These are phyloP conservation scores for Eucalyptus marginata DNA, from an alignment of 345 rosid species.

Conservation along the genomic window DNA sequence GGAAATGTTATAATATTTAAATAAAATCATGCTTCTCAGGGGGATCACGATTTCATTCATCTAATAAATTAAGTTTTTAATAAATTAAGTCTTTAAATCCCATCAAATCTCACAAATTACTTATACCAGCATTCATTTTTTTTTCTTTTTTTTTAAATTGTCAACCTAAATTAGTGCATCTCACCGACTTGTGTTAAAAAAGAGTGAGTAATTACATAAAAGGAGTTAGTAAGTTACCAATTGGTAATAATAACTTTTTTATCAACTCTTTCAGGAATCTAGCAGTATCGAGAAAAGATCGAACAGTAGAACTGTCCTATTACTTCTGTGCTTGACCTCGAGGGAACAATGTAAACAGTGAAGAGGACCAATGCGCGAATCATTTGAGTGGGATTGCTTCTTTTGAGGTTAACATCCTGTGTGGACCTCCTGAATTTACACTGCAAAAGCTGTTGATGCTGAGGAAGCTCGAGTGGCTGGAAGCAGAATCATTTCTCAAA, in stretches of 20 bases:
- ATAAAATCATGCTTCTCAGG: accelerated
- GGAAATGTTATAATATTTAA: too few relatives aligned
- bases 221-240: background rate
- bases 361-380: background rate
- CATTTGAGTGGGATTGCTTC: background rate
- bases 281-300: background rate
- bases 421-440: background rate
- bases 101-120: background rate
- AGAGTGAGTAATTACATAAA: background rate
- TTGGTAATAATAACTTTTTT: background rate
- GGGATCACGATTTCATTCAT: too few relatives aligned
- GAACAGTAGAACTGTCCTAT: background rate
- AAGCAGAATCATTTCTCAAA: background rate
- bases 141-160: background rate
- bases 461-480: background rate
- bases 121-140: background rate
- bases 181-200: background rate
- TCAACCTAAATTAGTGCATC: background rate
- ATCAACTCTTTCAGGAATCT: background rate
- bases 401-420: background rate
- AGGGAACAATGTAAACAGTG: background rate
- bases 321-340: background rate
- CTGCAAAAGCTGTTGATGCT: background rate
- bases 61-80: too few relatives aligned
- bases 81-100: too few relatives aligned